These are phyloP conservation scores for Colletotrichum plurivorum DNA, from an alignment of 2,329 filamentous ascomycete species.

Conservation along the genomic window DNA sequence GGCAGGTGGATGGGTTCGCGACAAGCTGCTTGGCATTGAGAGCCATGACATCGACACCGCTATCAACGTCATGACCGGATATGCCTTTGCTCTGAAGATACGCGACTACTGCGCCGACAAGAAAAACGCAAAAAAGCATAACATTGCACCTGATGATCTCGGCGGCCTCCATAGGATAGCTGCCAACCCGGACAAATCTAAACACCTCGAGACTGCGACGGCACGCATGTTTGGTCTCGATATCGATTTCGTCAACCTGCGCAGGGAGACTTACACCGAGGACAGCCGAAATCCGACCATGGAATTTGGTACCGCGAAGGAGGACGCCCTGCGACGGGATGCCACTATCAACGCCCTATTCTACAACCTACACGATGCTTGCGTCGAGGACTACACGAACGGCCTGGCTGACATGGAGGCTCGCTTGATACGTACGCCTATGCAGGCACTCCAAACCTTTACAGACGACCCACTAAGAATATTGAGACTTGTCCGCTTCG, in stretches of 20 bases:
- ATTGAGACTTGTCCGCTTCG: constrained; percentile 89
- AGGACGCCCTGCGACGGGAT: constrained; percentile 91
- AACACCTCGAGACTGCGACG: constrained; percentile 93
- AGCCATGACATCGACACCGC: constrained; percentile 89
- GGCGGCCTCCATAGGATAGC: constrained; percentile 89
- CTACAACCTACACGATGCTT: constrained; percentile 87
- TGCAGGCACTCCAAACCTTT: constrained; percentile 93
- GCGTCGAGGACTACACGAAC: constrained; percentile 88
- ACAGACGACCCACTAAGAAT: constrained; percentile 93
- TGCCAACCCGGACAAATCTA: constrained; percentile 95
- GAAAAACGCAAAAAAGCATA: constrained; percentile 73
- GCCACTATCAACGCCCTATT: constrained; percentile 97
- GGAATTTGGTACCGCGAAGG: constrained; percentile 92
- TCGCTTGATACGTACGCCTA: constrained; percentile 84
- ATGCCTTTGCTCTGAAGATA: constrained; percentile 79
- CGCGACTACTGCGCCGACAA: constrained; percentile 76
- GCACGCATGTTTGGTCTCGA: constrained; percentile 89
- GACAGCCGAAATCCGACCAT: constrained; percentile 91
- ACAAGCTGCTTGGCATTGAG: constrained; percentile 80
- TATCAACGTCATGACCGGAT: constrained; percentile 88
- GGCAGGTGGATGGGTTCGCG: constrained; percentile 90
- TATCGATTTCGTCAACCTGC: constrained; percentile 93
- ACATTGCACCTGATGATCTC: constrained; percentile 70
- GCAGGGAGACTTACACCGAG: constrained; percentile 92
- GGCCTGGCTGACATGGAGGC: constrained; percentile 82